Conservation (phyloP, 192 early-diverging fungal genomes). For the Coemansia sp. region DNA sequence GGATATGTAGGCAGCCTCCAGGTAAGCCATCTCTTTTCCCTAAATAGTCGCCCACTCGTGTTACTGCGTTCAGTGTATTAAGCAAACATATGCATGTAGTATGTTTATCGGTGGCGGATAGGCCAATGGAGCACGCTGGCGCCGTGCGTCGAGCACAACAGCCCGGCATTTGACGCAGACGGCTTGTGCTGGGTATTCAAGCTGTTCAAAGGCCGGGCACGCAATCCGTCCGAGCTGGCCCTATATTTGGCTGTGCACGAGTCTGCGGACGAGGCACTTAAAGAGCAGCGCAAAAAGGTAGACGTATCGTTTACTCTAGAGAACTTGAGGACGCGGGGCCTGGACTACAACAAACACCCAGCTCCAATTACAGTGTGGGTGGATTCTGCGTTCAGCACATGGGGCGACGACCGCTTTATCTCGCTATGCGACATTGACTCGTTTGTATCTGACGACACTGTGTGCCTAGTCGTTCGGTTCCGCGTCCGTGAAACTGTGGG, state of each 20-base stretch:
- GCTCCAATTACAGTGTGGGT: slow-evolving; percentile 51
- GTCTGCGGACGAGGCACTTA: slow-evolving; percentile 23
- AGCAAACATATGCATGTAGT: slow-evolving; percentile 16
- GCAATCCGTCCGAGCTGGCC: slow-evolving; percentile 38
- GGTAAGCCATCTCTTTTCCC: slow-evolving; percentile 15
- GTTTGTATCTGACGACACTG: slow-evolving; percentile 40
- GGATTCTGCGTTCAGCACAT: slow-evolving; percentile 48
- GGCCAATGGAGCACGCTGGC: slow-evolving; percentile 50
- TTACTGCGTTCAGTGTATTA: background rate
- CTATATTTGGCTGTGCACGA: slow-evolving; percentile 47
- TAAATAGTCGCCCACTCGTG: background rate
- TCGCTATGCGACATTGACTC: slow-evolving; percentile 26
- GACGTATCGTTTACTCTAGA: slow-evolving; percentile 45
- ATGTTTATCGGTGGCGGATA: slow-evolving; percentile 54
- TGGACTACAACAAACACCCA: slow-evolving; percentile 50
- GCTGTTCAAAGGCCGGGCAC: slow-evolving; percentile 49
- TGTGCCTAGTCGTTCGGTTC: slow-evolving; percentile 45
- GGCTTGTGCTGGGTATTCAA: slow-evolving; percentile 53
- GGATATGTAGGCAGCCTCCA: slow-evolving; percentile 26
- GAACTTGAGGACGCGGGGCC: slow-evolving; percentile 31
- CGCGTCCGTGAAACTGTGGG: slow-evolving; percentile 45
- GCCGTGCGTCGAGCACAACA: slow-evolving; percentile 51
- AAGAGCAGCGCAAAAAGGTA: slow-evolving; percentile 33
- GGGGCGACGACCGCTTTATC: slow-evolving; percentile 50
- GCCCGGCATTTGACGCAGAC: slow-evolving; percentile 48